Percentiles rank a stretch among this genome's conserved stretches.
Evolutionary conservation across 1,284 basidiomycete species (phyloP).

Genomic region (Ustilago cynodontis): DNA sequence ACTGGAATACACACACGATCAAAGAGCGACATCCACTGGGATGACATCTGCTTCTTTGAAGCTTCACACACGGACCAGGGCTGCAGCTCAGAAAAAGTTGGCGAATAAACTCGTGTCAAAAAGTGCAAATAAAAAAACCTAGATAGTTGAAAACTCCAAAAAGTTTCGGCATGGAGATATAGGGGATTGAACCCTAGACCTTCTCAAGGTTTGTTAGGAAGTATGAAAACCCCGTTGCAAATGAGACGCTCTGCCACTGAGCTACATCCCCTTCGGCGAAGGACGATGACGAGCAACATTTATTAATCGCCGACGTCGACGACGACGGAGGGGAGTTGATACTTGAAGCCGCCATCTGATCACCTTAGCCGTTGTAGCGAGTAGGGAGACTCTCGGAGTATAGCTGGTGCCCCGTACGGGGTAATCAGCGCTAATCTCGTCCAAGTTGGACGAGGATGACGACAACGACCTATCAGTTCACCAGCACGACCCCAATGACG

Average conservation of each 20-base stretch:
- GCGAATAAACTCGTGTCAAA: conserved; percentile 9
- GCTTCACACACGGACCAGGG: no score
- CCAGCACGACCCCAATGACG: no score
- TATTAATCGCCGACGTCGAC: background rate
- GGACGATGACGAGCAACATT: background rate
- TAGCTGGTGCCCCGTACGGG: background rate
- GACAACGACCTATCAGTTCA: background rate
- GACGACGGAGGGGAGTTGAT: background rate
- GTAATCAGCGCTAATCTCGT: conserved; percentile 2
- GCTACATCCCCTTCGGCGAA: conserved; percentile 26
- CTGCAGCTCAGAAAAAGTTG: conserved; percentile 6
- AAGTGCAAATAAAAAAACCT: background rate
- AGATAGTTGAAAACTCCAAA: conserved; percentile 1
- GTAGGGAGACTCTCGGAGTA: conserved; percentile 1
- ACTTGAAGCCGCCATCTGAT: background rate
- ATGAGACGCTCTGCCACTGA: conserved; percentile 54
- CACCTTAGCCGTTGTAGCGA: background rate
- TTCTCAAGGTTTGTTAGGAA: conserved; percentile 26
- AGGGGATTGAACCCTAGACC: conserved; percentile 55
- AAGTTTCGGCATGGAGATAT: conserved; percentile 33
- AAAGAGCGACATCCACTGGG: no score
- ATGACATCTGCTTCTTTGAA: no score
- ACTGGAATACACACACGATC: no score
- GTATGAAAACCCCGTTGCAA: conserved; percentile 19
- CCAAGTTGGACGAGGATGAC: conserved; percentile 1